These are phyloP conservation scores for Hondaea fermentalgiana DNA, from an alignment of 108 stramenopile species.

Conservation along the genomic window DNA sequence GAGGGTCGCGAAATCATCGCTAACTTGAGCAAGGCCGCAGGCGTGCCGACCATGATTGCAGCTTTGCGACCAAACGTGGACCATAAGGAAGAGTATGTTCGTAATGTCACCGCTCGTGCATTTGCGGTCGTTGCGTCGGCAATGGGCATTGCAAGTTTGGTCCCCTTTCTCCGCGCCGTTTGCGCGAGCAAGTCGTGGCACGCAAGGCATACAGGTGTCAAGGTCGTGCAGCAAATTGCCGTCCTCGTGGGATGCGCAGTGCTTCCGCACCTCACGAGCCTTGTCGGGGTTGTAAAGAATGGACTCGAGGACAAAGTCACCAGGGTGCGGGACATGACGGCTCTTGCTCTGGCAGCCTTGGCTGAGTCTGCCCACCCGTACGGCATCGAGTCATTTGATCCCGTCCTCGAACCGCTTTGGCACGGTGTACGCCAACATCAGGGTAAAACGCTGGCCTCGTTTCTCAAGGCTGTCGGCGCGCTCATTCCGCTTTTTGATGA, in stretches of 20 bases:
- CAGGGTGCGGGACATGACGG: constrained; percentile 91
- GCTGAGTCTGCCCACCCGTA: constrained; percentile 97
- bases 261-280: constrained; percentile 83
- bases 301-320: constrained; percentile 91
- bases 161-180: constrained; percentile 98
- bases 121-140: constrained; percentile 98
- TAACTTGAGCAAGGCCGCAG: constrained; percentile 97
- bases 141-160: constrained; percentile 81
- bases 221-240: constrained; percentile 98
- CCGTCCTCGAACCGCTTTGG: constrained; percentile 92
- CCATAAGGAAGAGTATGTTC: constrained; percentile 91
- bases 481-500: constrained; percentile 98
- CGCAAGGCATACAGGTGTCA: constrained; percentile 97
- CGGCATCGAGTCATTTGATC: constrained; percentile 98
- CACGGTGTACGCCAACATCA: constrained; percentile 93
- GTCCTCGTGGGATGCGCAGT: constrained; percentile 95
- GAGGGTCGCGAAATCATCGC: constrained; percentile 98
- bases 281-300: constrained; percentile 89
- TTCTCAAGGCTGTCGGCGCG: constrained; percentile 94
- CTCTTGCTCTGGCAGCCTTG: constrained; percentile 85
- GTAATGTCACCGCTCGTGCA: constrained; percentile 92
- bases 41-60: constrained; percentile 97
- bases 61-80: constrained; percentile 99
- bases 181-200: constrained; percentile 92
- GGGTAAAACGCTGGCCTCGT: constrained; percentile 93